Evolutionary conservation across 306 rosid genomes (phyloP), one percentile per base, ranked within the genome.

Genomic region (Dryas octopetala): DNA sequence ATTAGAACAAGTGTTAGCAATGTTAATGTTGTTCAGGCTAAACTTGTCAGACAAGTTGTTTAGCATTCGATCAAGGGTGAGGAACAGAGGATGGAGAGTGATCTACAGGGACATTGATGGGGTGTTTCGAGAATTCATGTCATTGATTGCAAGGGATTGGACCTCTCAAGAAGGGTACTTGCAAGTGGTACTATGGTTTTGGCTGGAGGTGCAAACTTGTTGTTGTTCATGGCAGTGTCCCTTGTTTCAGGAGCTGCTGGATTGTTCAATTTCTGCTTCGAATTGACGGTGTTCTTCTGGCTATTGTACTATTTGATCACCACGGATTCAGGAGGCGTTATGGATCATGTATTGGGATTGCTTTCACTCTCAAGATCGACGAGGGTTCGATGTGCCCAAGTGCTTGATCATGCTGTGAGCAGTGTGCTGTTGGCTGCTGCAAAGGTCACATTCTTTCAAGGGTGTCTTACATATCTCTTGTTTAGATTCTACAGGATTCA

Each of bases 241-340:
- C 76, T 84, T 28, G 58, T 84, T 23, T 80, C 87, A 0, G 82
- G 80, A 4, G 87, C 87, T 10, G 87, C 87, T 9, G 87, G 84
- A 40, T 17, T 84, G 55, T 46, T 84, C 64, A 84, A 77, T 55
- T 84, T 80, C 62, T n/a, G 77, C n/a, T 76, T 78, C 5, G 75
- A 68, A 45, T 12, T 80, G 7, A 80, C 78, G 69, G 77, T 80
- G 51, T 76, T 83, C 66, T 68, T 80, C 3, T 84, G 82, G 82
- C 58, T 84, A 12, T 32, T 80, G 58, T 76, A 80, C 65, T 84
- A 76, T 28, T 55, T 83, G 16, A 83, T 83, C 44, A 83, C 84
- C 16, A 71, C 87, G 6, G 82, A 80, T 11, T 83, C 80, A 1
- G 87, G 82, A 12, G 82, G 87, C 9, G 87, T 80, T 32, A 84